phyloP scores from a whole-genome alignment of 1,284 basidiomycete genomes.

The Athelia sp. region DNA sequence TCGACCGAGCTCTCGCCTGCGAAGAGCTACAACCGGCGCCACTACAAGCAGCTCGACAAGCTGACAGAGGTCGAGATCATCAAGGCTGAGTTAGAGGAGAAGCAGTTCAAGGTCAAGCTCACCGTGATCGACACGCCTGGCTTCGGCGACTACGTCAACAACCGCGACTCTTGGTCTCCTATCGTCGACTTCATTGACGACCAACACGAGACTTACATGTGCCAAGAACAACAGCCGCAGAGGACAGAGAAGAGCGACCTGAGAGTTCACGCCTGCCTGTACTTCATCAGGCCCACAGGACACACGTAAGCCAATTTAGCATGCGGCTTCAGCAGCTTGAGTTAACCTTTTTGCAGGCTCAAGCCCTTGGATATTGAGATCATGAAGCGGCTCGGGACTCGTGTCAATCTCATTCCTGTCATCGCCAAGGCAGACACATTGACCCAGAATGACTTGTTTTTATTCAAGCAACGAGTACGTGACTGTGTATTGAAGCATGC shows the following conservation, averaged over 20 bases:
- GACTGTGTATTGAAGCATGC: conserved; percentile 3
- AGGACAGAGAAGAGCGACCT: conserved; percentile 92
- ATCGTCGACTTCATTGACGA: conserved; percentile 99
- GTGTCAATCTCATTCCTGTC: conserved; percentile 97
- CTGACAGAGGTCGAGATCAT: conserved; percentile 96
- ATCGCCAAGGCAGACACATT: conserved; percentile 96
- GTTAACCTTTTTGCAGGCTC: conserved; percentile 43
- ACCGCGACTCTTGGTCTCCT: conserved; percentile 96
- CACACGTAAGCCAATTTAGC: conserved; percentile 69
- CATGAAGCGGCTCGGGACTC: conserved; percentile 95
- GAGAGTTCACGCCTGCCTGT: conserved; percentile 95
- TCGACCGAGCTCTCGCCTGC: conserved; percentile 91
- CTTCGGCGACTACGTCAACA: conserved; percentile 99
- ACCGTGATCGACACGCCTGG: conserved; percentile 98
- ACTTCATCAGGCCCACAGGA: conserved; percentile 95
- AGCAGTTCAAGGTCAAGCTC: conserved; percentile 99
- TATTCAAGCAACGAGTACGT: conserved; percentile 91
- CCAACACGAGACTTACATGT: conserved; percentile 99
- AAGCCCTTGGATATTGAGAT: conserved; percentile 99
- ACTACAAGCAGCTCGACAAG: conserved; percentile 98
- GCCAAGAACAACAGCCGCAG: conserved; percentile 98
- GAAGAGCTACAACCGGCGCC: conserved; percentile 90
- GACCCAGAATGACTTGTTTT: conserved; percentile 86
- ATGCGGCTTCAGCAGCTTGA: conserved; percentile 4
- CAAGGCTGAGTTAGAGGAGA: conserved; percentile 97